phyloP scores from a whole-genome alignment of 805 yeast species.

The Helenozyma baotianmanensis region DNA sequence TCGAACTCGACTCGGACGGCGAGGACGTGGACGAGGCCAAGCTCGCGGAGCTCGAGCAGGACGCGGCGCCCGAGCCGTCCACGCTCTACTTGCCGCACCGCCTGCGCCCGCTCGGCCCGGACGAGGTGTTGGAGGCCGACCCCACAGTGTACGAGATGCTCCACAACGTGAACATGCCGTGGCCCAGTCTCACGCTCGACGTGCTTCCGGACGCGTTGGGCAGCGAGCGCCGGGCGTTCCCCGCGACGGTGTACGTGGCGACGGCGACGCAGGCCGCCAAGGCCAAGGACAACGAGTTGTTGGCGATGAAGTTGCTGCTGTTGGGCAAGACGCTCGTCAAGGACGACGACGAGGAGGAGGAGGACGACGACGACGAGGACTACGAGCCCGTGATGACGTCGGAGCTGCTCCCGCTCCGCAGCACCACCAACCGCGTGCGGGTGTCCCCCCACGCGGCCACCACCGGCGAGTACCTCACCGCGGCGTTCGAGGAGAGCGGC shows the following conservation, averaged over 20 bases:
- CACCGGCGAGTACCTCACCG: conserved; percentile 81
- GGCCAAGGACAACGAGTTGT: conserved; percentile 82
- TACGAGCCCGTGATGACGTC: conserved; percentile 84
- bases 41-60: conserved; percentile 32
- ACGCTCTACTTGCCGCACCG: conserved; percentile 81
- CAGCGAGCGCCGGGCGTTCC: conserved; percentile 81
- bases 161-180: conserved; percentile 87
- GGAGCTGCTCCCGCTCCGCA: conserved; percentile 69
- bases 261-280: conserved; percentile 93
- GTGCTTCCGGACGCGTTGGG: conserved; percentile 84
- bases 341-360: conserved; percentile 74
- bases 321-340: conserved; percentile 82
- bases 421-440: conserved; percentile 86
- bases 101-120: conserved; percentile 88
- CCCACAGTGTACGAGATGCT: conserved; percentile 95
- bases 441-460: conserved; percentile 70
- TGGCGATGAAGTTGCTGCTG: conserved; percentile 77
- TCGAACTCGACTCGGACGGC: conserved; percentile 62
- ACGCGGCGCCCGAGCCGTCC: conserved; percentile 29
- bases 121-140: conserved; percentile 94
- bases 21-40: conserved; percentile 40
- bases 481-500: conserved; percentile 85
- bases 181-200: conserved; percentile 96
- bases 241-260: conserved; percentile 78
- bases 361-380: conserved; percentile 62